Percentiles rank a stretch among this genome's conserved stretches.
These are phyloP conservation scores for Hyaloscypha variabilis DNA, from an alignment of 495 filamentous ascomycete genomes.

Conservation along the genomic window DNA sequence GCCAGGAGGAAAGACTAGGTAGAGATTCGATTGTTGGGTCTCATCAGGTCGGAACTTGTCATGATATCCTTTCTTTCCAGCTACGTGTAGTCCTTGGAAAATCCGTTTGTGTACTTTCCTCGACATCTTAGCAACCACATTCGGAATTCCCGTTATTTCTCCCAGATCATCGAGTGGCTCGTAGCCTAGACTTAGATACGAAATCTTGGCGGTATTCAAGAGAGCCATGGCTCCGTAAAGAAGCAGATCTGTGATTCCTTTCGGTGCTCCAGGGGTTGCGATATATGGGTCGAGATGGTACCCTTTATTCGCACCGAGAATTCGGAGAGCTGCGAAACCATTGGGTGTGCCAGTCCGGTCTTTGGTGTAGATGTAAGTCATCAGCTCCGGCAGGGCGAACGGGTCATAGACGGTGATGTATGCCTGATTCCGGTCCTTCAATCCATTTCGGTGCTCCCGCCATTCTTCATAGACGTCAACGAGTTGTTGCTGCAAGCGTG, in stretches of 20 bases:
- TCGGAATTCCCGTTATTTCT: constrained; percentile 38
- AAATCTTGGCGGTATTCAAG: constrained; percentile 33
- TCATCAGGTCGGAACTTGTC: constrained; percentile 45
- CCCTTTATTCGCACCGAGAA: constrained; percentile 38
- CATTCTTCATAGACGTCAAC: constrained; percentile 43
- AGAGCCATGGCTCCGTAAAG: constrained; percentile 43
- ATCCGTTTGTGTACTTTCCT: constrained; percentile 35
- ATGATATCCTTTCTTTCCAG: constrained; percentile 47
- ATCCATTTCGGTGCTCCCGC: constrained; percentile 39
- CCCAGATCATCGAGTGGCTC: constrained; percentile 39
- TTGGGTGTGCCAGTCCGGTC: constrained; percentile 35
- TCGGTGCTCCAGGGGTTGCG: constrained; percentile 38
- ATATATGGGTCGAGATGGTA: constrained; percentile 50
- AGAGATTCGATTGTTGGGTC: constrained; percentile 32
- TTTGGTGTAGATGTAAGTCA: constrained; percentile 47
- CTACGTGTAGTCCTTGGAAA: constrained; percentile 38
- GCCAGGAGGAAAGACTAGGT: constrained; percentile 37
- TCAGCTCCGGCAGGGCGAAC: constrained; percentile 42
- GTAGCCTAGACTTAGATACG: constrained; percentile 45
- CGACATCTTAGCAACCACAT: constrained; percentile 32
- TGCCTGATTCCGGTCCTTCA: constrained; percentile 34
- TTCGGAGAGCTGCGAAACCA: constrained; percentile 45
- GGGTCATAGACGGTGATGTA: constrained; percentile 49
- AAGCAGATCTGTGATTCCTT: constrained; percentile 44
- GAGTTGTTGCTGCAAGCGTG: constrained; percentile 36